Base-by-base conservation (phyloP, 345 rosid species). In the Gossypium longicalyx region DNA sequence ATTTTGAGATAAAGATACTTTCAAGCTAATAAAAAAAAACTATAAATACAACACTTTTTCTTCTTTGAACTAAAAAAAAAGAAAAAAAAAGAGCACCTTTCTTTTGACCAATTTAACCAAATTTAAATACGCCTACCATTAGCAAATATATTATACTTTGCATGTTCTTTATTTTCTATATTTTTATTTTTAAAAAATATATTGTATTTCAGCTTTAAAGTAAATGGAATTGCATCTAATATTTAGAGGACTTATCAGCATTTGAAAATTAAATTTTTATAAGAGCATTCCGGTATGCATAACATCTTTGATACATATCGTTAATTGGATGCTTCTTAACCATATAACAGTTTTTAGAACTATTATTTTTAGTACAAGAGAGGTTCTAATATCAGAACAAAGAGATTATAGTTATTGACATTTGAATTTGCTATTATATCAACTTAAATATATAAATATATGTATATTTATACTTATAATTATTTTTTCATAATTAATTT, bases 101-200 rank as follows among this genome's bases (percentile, higher is more conserved):
- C 72, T 69, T 69, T 69, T 29, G 72, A 69, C 72, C 45, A 16
- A 27, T 43, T 23, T 23, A 59, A 38, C 38, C 64, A 59, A 25
- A 23, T 23, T 59, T 12, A 23, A 25, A 59, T 12, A 12, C 34
- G 38, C 54, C 71, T 67, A 67, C 71, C 71, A 67, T 67, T 45
- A 67, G 1, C 34, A 67, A 22, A 45, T 25, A 23, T 59, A 23
- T 23, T 59, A 45, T 47, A 67, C 70, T 67, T 45, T 20, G 38
- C 34, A 66, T 13, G 70, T 20, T 11, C 10, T 45, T 22, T 20
- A 20, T 57, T 13, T 45, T 6, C 1, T 67, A 20, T 45, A 20
- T 60, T 13, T 25, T 12, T 60, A 1, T 11, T 9, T 57, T 57
- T 12, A 12, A 23, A 45, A 45, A 49, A 23, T 23, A 60, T 12